phyloP scores from a whole-genome alignment of 139 green algal species.

The Coelastrella sp. region DNA sequence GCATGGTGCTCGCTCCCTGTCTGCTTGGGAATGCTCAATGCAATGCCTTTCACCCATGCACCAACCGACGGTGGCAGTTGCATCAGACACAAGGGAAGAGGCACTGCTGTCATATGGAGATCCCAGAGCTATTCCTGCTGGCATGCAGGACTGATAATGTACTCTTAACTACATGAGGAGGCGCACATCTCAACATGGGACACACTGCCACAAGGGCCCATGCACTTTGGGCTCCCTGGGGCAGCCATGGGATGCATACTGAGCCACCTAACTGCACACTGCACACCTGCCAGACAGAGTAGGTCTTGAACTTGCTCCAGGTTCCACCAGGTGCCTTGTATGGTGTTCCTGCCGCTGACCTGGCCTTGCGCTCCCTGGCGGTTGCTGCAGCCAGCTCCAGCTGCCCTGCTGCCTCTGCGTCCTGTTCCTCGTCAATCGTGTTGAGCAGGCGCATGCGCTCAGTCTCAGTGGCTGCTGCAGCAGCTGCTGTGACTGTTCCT shows the following conservation, averaged over 20 bases:
- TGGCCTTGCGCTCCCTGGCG: neutral
- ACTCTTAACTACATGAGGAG: too few relatives aligned
- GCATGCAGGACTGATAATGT: too few relatives aligned
- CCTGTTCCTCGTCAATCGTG: slow-evolving; percentile 65
- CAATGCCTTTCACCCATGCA: too few relatives aligned
- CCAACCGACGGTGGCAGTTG: too few relatives aligned
- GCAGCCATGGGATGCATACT: neutral
- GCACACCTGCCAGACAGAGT: slow-evolving; percentile 71
- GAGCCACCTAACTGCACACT: neutral
- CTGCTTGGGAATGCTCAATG: too few relatives aligned
- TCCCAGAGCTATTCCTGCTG: too few relatives aligned
- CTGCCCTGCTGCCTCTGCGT: slow-evolving; percentile 65
- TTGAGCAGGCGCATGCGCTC: slow-evolving; percentile 37
- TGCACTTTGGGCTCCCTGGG: too few relatives aligned
- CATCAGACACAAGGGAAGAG: too few relatives aligned
- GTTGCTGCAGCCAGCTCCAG: slow-evolving; percentile 67
- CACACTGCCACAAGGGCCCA: too few relatives aligned
- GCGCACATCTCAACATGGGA: too few relatives aligned
- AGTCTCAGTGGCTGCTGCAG: neutral
- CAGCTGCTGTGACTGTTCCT: slow-evolving; percentile 20
- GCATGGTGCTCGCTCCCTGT: too few relatives aligned
- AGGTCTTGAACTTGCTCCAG: slow-evolving; percentile 82
- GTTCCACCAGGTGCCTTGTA: slow-evolving; percentile 73
- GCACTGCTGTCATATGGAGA: too few relatives aligned
- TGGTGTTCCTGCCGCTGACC: slow-evolving; percentile 64